Conservation (phyloP, 306 rosid species). For the Inga oerstediana region DNA sequence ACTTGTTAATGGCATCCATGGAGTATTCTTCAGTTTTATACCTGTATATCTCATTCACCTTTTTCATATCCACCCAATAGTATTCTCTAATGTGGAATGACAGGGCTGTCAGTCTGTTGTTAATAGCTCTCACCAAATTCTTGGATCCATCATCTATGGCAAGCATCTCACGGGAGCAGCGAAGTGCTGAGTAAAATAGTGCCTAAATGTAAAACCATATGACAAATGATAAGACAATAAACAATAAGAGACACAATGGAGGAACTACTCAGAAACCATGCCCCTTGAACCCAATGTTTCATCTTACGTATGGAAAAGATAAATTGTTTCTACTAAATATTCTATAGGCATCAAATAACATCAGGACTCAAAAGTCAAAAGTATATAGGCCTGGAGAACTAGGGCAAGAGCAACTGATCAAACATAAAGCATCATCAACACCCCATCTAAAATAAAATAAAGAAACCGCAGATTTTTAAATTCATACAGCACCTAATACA, state of each 20-base stretch:
- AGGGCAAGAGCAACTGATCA: not conserved
- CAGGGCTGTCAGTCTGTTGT: conserved; percentile 86
- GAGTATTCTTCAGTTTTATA: conserved; percentile 97
- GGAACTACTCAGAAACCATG: not conserved
- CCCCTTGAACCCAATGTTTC: not conserved
- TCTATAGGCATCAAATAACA: not conserved
- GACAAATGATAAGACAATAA: conserved; percentile 17
- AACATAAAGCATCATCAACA: not conserved
- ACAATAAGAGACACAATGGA: conserved; percentile 8
- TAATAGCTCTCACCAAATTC: conserved; percentile 73
- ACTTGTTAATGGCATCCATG: conserved; percentile 83
- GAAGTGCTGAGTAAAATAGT: conserved; percentile 89
- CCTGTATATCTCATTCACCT: conserved; percentile 90
- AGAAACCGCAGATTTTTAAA: not conserved
- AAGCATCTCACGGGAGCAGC: conserved; percentile 86
- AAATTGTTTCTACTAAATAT: not conserved
- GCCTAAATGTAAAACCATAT: conserved; percentile 50
- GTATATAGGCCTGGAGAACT: not conserved
- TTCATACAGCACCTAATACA: not conserved
- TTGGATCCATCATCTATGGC: conserved; percentile 60
- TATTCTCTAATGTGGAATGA: conserved; percentile 94
- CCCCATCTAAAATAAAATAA: not conserved
- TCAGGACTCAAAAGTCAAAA: not conserved
- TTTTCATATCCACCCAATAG: conserved; percentile 90
- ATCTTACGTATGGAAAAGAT: not conserved